Evolutionary conservation across 2,329 filamentous ascomycete species (phyloP), one percentile per base, ranked within the genome.

Genomic region (Pseudogymnoascus destructans): DNA sequence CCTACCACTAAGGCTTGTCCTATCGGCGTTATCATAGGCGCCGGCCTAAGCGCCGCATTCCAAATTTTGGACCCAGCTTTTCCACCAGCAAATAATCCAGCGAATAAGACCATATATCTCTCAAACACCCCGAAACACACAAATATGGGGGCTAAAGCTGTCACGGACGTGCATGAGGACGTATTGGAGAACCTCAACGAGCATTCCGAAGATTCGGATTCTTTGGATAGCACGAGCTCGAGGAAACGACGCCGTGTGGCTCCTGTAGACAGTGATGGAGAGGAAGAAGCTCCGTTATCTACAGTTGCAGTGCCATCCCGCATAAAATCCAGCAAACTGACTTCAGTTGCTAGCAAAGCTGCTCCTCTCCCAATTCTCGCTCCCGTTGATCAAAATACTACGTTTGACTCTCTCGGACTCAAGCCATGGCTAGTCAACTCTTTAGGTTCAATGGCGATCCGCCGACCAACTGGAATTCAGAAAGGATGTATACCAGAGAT

Each of bases 401-500:
- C 79, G 7, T 95, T 95, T 68, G 79, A 83, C 15, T 80, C 82
- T 9, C 73, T 96, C 57, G 76, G 81, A 56, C 84, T 95, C 46
- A 79, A 82, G 35, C 89, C 88, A 70, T 98, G 93, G 93, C 82
- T 98, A 3, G 84, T 95, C 1, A 81, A 85, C 61, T 92, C 92
- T 1, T 77, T 98, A 27, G 73, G 77, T 17, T 76, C 79, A 25
- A 83, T 89, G 80, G 89, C 90, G 27, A 96, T 98, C 69, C 87
- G 82, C 68, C 79, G 85, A 59, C 93, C 93, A 0, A 98, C 93
- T 0, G 86, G 86, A 13, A 97, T 98, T 75, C 93, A 98, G 66
- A 89, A 87, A 67, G 85, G 84, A 57, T 95, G 89, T 69, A 97
- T 98, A 67, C 91, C 92, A 1, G 87, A 93, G 69, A 96, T 97